phyloP scores from a whole-genome alignment of 371 early-diverging fungal genomes.

The Mucor mucedo region DNA sequence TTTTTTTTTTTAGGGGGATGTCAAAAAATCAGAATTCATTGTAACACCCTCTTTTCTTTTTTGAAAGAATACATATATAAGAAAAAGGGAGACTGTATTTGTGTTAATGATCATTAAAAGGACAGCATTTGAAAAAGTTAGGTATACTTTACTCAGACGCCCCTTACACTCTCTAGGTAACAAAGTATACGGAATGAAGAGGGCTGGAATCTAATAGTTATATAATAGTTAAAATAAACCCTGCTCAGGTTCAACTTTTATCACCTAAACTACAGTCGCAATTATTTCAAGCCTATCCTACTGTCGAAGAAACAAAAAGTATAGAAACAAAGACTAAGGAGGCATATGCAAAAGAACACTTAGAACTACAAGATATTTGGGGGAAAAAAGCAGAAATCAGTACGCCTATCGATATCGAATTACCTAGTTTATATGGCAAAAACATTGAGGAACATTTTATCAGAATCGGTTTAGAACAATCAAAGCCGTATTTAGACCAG shows the following conservation, averaged over 20 bases:
- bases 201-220: background rate
- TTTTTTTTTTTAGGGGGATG: background rate
- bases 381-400: slow-evolving; percentile 64
- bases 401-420: slow-evolving; percentile 43
- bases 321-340: slow-evolving; percentile 22
- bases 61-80: background rate
- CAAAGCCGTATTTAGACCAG: slow-evolving; percentile 56
- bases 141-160: background rate
- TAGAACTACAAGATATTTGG: slow-evolving; percentile 66
- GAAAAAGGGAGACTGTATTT: background rate
- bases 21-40: background rate
- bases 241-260: slow-evolving; percentile 63
- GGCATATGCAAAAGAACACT: slow-evolving; percentile 58
- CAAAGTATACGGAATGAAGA: background rate
- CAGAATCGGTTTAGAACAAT: slow-evolving; percentile 70
- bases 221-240: slow-evolving; percentile 38
- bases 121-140: slow-evolving; percentile 1
- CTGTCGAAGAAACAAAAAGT: slow-evolving; percentile 16
- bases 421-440: slow-evolving; percentile 62
- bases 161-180: slow-evolving; percentile 2
- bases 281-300: slow-evolving; percentile 35
- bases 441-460: slow-evolving; percentile 86
- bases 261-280: slow-evolving; percentile 51
- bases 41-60: background rate
- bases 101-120: slow-evolving; percentile 10